Conservation (phyloP, 192 early-diverging fungal species). For the Coemansia sp. region DNA sequence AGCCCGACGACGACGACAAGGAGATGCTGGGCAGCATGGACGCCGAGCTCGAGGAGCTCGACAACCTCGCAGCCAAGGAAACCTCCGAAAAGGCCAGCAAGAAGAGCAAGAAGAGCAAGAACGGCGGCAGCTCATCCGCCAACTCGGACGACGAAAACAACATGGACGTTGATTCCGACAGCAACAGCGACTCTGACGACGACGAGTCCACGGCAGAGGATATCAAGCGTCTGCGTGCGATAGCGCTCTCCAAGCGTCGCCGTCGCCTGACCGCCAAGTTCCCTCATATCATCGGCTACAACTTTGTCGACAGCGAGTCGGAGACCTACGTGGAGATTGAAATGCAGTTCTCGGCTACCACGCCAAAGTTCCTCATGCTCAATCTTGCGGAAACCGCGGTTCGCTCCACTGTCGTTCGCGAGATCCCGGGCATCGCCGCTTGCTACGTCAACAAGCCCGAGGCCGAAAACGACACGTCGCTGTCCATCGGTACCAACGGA, state of each 20-base stretch:
- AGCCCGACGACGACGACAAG: constrained; percentile 82
- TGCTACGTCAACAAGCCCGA: constrained; percentile 81
- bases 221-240: constrained; percentile 35
- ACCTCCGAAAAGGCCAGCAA: neutral
- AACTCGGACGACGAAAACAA: constrained; percentile 25
- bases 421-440: constrained; percentile 77
- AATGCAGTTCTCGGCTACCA: constrained; percentile 82
- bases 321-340: constrained; percentile 53
- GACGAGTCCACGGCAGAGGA: constrained; percentile 46
- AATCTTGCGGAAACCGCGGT: constrained; percentile 76
- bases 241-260: constrained; percentile 25
- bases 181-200: constrained; percentile 47
- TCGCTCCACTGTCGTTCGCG: constrained; percentile 72
- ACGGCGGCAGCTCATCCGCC: neutral
- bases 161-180: constrained; percentile 26
- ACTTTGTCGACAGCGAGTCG: constrained; percentile 35
- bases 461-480: constrained; percentile 70
- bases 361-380: constrained; percentile 95
- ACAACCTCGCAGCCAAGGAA: constrained; percentile 20
- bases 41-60: constrained; percentile 48
- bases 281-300: constrained; percentile 65
- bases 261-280: constrained; percentile 55
- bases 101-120: constrained; percentile 8
- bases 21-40: constrained; percentile 48
- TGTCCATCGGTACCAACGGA: constrained; percentile 82